Evolutionary conservation across 1,284 basidiomycete species (phyloP).

Genomic region (Tilletia indica): DNA sequence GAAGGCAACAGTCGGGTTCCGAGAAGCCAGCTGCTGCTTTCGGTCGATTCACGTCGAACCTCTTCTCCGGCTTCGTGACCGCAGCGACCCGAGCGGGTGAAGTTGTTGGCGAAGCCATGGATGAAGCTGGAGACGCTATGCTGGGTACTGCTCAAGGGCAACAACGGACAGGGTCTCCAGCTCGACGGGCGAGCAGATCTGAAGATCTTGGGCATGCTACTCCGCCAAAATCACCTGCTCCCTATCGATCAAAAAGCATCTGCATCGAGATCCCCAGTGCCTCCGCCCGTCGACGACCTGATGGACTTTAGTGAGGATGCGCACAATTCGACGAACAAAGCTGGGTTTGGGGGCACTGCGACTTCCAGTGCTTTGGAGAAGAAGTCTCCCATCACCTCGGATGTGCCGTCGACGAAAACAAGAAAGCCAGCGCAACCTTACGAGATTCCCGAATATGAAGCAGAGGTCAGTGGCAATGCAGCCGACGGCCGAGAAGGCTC

Average conservation of each 20-base stretch:
- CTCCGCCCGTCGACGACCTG: no score
- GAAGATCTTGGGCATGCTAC: no score
- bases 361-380: not conserved
- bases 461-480: no score
- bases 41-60: conserved; percentile 33
- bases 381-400: not conserved
- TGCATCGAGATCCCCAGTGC: no score
- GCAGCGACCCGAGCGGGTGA: conserved; percentile 36
- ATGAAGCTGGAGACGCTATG: conserved; percentile 22
- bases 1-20: not conserved
- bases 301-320: no score
- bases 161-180: not conserved
- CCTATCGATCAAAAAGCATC: no score
- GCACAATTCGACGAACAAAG: no score
- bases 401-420: not conserved
- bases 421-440: not conserved
- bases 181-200: no score
- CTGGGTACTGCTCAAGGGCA: not conserved
- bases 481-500: no score
- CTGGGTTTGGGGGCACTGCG: no score
- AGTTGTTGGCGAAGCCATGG: conserved; percentile 35
- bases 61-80: conserved; percentile 30
- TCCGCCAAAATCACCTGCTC: no score
- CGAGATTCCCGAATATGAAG: not conserved
- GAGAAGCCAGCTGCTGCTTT: not conserved